Percentiles rank a stretch among this genome's conserved stretches.
These are phyloP conservation scores for Botrytis sinoallii DNA, from an alignment of 2,329 filamentous ascomycete species.

Conservation along the genomic window DNA sequence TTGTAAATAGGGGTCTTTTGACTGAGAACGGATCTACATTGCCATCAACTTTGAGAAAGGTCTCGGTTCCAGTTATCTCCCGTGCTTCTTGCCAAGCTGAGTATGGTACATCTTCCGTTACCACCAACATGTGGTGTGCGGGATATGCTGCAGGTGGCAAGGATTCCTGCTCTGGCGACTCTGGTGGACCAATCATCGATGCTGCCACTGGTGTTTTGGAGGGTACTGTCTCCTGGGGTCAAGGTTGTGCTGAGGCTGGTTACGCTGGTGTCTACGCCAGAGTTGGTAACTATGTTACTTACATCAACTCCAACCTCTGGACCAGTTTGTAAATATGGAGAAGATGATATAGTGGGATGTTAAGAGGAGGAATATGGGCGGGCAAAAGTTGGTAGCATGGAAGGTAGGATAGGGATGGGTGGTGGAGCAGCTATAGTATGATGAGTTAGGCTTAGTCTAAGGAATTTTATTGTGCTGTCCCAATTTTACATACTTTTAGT, in stretches of 20 bases:
- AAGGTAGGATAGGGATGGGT: neutral
- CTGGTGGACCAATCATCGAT: constrained; percentile 30
- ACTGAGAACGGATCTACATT: constrained; percentile 19
- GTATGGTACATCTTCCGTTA: constrained; percentile 23
- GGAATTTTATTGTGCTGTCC: neutral
- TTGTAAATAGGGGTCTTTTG: neutral
- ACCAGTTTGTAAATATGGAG: neutral
- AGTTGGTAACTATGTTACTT: constrained; percentile 24
- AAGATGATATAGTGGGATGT: neutral
- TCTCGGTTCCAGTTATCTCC: constrained; percentile 26
- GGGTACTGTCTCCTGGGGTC: constrained; percentile 27
- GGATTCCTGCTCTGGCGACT: constrained; percentile 28
- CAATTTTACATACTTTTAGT: neutral
- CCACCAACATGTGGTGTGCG: constrained; percentile 29
- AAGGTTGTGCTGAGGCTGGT: constrained; percentile 26
- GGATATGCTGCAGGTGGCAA: constrained; percentile 27
- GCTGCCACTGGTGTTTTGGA: constrained; percentile 23
- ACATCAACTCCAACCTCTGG: constrained; percentile 4
- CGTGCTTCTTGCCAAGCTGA: constrained; percentile 23
- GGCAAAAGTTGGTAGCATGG: neutral
- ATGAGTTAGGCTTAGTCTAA: neutral
- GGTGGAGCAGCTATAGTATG: neutral
- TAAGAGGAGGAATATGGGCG: neutral
- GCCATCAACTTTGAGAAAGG: constrained; percentile 24
- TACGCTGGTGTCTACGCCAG: constrained; percentile 26